Evolutionary conservation across 1,284 basidiomycete species (phyloP).

Genomic region (Puccinia novopanici): DNA sequence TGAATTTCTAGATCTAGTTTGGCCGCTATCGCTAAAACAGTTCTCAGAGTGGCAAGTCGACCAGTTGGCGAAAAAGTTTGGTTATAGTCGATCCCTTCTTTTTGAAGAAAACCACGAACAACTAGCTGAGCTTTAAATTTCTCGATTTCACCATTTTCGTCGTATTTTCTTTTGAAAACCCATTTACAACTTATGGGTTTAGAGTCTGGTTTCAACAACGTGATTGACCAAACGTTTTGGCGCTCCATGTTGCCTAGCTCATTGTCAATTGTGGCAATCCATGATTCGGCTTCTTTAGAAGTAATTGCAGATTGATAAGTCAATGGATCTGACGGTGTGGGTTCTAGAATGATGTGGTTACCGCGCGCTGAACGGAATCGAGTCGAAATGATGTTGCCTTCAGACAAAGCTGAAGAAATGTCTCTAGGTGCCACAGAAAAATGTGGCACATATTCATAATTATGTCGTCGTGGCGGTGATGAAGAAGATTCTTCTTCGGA

Average conservation of each 20-base stretch:
- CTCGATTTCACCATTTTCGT: conserved; percentile 9
- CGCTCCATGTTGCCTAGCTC: not conserved
- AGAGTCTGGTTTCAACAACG: not conserved
- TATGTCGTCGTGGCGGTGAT: not conserved
- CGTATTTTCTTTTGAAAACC: conserved; percentile 33
- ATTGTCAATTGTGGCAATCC: not conserved
- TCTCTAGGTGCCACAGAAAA: not conserved
- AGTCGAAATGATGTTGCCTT: not conserved
- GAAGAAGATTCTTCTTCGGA: too few species aligned
- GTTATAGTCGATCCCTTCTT: conserved; percentile 32
- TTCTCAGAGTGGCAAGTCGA: not conserved
- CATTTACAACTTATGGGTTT: conserved; percentile 8
- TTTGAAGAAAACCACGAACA: conserved; percentile 27
- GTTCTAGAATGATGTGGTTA: not conserved
- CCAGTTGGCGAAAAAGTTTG: conserved; percentile 17
- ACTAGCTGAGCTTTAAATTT: conserved; percentile 12
- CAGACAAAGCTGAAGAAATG: not conserved
- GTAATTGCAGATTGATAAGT: not conserved
- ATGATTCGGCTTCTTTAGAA: not conserved
- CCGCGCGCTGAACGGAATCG: not conserved
- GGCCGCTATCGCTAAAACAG: not conserved
- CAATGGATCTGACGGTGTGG: not conserved
- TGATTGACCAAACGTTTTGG: conserved; percentile 14
- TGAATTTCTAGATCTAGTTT: not conserved
- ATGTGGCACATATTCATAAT: not conserved